Evolutionary conservation across 2,329 filamentous ascomycete genomes (phyloP).

Genomic region (Penicillium paneum): DNA sequence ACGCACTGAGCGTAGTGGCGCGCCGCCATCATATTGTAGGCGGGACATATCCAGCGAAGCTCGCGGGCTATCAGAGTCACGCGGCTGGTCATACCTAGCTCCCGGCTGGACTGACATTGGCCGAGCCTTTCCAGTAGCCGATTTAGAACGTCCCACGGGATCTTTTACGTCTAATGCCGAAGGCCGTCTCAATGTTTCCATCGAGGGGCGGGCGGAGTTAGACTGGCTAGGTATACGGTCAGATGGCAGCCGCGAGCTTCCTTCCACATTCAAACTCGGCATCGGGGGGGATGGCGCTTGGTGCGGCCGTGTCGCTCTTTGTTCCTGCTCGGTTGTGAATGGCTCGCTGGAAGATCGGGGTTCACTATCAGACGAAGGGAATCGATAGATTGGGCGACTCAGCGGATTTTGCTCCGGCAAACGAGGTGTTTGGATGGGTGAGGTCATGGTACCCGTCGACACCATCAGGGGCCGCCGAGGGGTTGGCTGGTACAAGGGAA

Average conservation of each 20-base stretch:
- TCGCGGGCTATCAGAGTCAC: slow-evolving; percentile 66
- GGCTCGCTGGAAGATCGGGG: slow-evolving; percentile 49
- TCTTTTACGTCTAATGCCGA: slow-evolving; percentile 60
- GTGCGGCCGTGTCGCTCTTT: slow-evolving; percentile 5
- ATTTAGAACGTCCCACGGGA: slow-evolving; percentile 57
- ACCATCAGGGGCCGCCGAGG: slow-evolving; percentile 56
- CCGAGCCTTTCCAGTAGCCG: slow-evolving; percentile 64
- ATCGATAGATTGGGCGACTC: slow-evolving; percentile 52
- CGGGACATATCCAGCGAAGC: slow-evolving; percentile 36
- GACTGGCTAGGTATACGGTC: slow-evolving; percentile 54
- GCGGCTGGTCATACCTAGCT: slow-evolving; percentile 76
- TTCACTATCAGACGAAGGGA: slow-evolving; percentile 48
- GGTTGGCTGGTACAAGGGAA: slow-evolving; percentile 40
- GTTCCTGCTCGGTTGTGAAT: slow-evolving; percentile 33
- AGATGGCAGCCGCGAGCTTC: slow-evolving; percentile 51
- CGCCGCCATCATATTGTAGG: slow-evolving; percentile 36
- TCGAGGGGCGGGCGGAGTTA: slow-evolving; percentile 62
- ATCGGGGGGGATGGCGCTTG: slow-evolving; percentile 35
- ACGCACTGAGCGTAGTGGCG: slow-evolving; percentile 33
- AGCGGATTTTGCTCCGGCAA: slow-evolving; percentile 28
- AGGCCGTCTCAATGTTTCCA: slow-evolving; percentile 65
- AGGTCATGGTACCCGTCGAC: slow-evolving; percentile 79
- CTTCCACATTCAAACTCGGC: slow-evolving; percentile 40
- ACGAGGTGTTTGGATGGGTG: slow-evolving; percentile 46
- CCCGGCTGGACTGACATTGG: slow-evolving; percentile 82